Evolutionary conservation across 805 yeast species (phyloP), one percentile per base, ranked within the genome.

Genomic region (Yueomyces sp.): DNA sequence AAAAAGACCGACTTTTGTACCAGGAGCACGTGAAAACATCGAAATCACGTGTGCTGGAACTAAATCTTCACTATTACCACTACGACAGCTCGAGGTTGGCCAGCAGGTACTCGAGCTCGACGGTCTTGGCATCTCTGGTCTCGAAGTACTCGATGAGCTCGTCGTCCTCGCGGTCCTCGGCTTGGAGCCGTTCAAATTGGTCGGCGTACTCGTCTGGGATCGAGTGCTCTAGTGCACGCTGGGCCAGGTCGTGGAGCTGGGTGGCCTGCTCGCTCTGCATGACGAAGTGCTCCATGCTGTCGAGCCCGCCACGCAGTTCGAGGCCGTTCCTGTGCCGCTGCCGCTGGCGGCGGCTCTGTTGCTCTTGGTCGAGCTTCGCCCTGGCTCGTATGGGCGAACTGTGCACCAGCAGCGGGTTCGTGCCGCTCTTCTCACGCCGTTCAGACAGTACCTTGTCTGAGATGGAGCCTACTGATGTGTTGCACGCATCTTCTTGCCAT

Each of bases 201-300:
- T 49, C 57, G 4, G 49, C 44, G 19, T 49, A 33, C 9, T 54
- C 56, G 4, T 47, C 47, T 2, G 56, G 50, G 4, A 59, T 34
- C 2, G 47, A 42, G 45, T 58, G 44, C 12, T 45, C 38, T 26
- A 47, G 47, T 3, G 60, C 60, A 40, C 52, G 51, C 31, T 42
- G 34, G 9, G 49, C 45, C 36, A 53, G 41, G 3, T 41, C 26
- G 26, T 47, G 41, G 28, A 46, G 34, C 37, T 57, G 57, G 34
- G 44, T 39, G 19, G 30, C 39, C 8, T 45, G 44, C 38, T 56
- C 60, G 9, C 52, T 45, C 9, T 46, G 42, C 57, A 57, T 53
- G 4, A 60, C 50, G 37, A 58, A 56, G 4, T 48, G 40, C 40
- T 57, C 62, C 63, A 60, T 58, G 26, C 43, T 43, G 3, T 49